Evolutionary conservation across 148 eudicot species (phyloP), one percentile per base, ranked within the genome.

Genomic region (Hydrangea macrophylla): DNA sequence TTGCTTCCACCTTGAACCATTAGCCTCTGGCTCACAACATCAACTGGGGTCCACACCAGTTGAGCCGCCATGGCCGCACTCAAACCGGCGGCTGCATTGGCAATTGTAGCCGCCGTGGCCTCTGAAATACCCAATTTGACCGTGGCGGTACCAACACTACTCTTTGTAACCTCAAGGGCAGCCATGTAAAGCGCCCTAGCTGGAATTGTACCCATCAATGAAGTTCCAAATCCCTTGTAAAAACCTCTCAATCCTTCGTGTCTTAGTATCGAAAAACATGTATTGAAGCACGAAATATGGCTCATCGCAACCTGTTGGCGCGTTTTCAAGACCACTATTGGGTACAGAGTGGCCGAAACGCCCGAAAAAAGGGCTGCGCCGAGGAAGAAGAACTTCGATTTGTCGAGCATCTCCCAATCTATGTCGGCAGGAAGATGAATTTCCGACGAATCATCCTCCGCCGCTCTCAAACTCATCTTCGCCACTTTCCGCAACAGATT

Each of bases 351-450:
- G 26, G 73, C 82, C 0, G 97, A 89, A 6, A 92, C 96, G 4
- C 85, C 96, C 0, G 97, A 92, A 60, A 92, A 92, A 27, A 92
- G 81, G 42, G 90, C 96, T 1, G 96, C 96, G 42, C 97, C 97
- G 35, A 92, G 75, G 65, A 87, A 51, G 79, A 92, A 92, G 82
- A 92, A 92, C 75, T 79, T 87, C 22, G 92, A 89, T 72, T 92
- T 92, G 33, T 92, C 94, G 20, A 92, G 85, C 92, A 79, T 89
- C 50, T 85, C 76, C 97, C 97, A 92, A 48, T 89, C 89, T 12
- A 92, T 74, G 9, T 92, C 96, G 3, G 90, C 90, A 7, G 96
- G 96, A 3, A 87, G 69, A 44, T 78, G 78, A 50, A 89, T 85
- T 39, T 86, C 78, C 12, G 76, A 13, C 2, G 89, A 60, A 31